These are phyloP conservation scores for Cichorium intybus DNA, from an alignment of 140 eudicot genomes.

Conservation along the genomic window DNA sequence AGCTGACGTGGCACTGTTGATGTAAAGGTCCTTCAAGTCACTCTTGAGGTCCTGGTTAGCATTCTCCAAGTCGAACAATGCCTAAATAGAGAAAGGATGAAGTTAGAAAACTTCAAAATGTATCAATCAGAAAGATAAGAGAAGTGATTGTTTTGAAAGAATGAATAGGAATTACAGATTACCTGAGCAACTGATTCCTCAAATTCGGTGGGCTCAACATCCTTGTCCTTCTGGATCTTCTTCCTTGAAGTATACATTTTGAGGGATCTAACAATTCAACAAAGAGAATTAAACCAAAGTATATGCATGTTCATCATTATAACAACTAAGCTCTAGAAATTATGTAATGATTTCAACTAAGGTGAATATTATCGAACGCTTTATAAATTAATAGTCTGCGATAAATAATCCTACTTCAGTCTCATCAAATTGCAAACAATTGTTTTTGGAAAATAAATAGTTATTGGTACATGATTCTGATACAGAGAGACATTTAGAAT, in stretches of 20 bases:
- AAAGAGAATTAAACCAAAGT: neutral
- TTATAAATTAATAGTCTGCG: neutral
- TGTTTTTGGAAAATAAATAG: too few relatives aligned
- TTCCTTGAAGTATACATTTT: slow-evolving; percentile 61
- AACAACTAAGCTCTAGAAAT: neutral
- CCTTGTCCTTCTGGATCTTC: slow-evolving; percentile 75
- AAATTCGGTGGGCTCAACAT: slow-evolving; percentile 71
- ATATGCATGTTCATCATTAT: neutral
- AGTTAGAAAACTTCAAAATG: neutral
- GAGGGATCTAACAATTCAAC: slow-evolving; percentile 3
- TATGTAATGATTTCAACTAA: neutral
- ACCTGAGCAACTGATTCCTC: slow-evolving; percentile 83
- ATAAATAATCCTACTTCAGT: neutral
- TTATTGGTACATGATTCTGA: too few relatives aligned
- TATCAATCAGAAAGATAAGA: neutral
- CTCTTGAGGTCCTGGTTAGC: slow-evolving; percentile 75
- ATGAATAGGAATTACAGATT: neutral
- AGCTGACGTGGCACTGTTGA: slow-evolving; percentile 56
- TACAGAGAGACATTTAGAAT: neutral
- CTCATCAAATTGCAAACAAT: neutral
- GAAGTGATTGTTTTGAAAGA: neutral
- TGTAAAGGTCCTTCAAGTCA: slow-evolving; percentile 71
- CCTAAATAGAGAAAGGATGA: slow-evolving; percentile 28
- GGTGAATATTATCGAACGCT: neutral
- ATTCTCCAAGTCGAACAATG: slow-evolving; percentile 68